Percentiles rank a stretch among this genome's conserved stretches.
Conservation (phyloP, 1,139 yeast species). For the Candida frijolesensis region DNA sequence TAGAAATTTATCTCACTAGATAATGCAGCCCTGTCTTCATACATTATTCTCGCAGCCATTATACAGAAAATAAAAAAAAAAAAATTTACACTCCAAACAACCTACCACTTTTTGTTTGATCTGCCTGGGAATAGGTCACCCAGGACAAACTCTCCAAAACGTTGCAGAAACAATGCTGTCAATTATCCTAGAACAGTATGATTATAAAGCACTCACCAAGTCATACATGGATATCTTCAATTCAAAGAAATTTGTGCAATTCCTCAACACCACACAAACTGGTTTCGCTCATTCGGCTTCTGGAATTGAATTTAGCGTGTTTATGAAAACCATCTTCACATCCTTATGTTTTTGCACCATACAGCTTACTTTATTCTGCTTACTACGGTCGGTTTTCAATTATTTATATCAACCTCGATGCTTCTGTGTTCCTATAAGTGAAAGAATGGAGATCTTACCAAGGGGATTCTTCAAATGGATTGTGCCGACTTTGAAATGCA, state of each 20-base stretch:
- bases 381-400: constrained; percentile 48
- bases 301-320: constrained; percentile 38
- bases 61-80: background rate
- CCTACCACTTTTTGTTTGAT: background rate
- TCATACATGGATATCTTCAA: constrained; percentile 31
- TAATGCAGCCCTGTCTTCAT: background rate
- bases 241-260: constrained; percentile 32
- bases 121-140: background rate
- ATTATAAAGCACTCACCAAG: constrained; percentile 27
- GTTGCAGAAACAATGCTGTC: constrained; percentile 8
- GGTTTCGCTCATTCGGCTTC: constrained; percentile 53
- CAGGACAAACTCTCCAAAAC: background rate
- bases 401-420: constrained; percentile 60
- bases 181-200: constrained; percentile 19
- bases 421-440: constrained; percentile 41
- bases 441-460: constrained; percentile 39
- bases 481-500: constrained; percentile 37
- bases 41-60: background rate
- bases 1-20: background rate
- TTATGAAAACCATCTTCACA: constrained; percentile 52
- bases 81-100: background rate
- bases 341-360: constrained; percentile 53
- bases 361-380: constrained; percentile 56
- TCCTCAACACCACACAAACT: constrained; percentile 58
- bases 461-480: constrained; percentile 53